phyloP scores from a whole-genome alignment of 805 yeast genomes.

The Nakazawaea molendinolei region DNA sequence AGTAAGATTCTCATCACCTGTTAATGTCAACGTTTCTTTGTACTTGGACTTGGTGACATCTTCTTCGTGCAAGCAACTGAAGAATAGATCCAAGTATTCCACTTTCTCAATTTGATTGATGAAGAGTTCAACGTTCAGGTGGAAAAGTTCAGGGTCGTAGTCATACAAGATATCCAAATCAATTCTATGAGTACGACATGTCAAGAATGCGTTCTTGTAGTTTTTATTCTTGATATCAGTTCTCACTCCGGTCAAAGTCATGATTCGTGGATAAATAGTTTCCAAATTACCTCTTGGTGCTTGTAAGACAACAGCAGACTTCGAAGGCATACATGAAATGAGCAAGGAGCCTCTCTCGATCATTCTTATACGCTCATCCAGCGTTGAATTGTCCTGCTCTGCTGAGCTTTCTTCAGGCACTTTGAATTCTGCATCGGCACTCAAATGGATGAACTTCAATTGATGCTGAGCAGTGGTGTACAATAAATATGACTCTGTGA shows the following conservation, averaged over 20 bases:
- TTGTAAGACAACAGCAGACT: conserved; percentile 76
- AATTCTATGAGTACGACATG: conserved; percentile 87
- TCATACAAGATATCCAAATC: conserved; percentile 88
- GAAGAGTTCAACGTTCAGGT: conserved; percentile 55
- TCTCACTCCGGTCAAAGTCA: conserved; percentile 83
- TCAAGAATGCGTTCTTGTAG: conserved; percentile 68
- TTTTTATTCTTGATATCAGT: conserved; percentile 48
- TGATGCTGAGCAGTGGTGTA: conserved; percentile 87
- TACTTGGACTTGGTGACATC: conserved; percentile 81
- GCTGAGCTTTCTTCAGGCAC: conserved; percentile 24
- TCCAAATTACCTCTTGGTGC: conserved; percentile 97
- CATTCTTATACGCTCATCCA: conserved; percentile 79
- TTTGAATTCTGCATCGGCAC: conserved; percentile 27
- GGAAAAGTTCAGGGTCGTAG: conserved; percentile 68
- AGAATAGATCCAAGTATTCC: conserved; percentile 78
- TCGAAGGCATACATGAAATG: conserved; percentile 75
- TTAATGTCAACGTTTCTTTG: conserved; percentile 51
- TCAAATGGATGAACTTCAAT: conserved; percentile 74
- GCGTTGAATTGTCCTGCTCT: conserved; percentile 26
- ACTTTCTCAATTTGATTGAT: conserved; percentile 63
- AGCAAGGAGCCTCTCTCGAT: conserved; percentile 90
- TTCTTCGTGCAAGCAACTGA: conserved; percentile 80
- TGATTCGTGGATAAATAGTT: conserved; percentile 86
- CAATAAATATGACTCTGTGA: conserved; percentile 65
- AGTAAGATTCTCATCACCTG: conserved; percentile 16